These are phyloP conservation scores for Eimeria maxima DNA, from an alignment of 169 alveolate species.

Conservation along the genomic window DNA sequence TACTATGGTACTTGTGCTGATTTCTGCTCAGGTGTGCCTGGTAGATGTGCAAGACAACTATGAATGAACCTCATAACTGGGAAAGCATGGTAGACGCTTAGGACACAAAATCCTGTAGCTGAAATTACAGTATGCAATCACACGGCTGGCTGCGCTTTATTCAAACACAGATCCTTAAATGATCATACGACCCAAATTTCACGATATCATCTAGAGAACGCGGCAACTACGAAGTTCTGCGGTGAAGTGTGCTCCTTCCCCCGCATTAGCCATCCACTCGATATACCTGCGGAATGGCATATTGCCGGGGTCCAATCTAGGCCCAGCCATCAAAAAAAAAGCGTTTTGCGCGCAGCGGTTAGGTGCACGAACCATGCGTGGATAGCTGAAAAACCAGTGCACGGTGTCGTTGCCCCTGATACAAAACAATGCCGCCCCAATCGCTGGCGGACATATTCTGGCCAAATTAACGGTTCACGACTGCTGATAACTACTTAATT, in stretches of 20 bases:
- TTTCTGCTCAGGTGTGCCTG: not conserved
- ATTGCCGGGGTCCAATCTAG: not conserved
- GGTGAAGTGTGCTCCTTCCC: not conserved
- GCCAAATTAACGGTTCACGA: not conserved
- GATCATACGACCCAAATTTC: not conserved
- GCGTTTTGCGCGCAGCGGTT: not conserved
- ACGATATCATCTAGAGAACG: not conserved
- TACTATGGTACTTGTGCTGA: not conserved
- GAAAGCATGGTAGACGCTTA: not conserved
- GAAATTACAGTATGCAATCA: not conserved
- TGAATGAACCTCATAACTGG: not conserved
- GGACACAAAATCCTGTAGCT: no score
- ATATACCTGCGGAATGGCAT: not conserved
- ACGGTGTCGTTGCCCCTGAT: not conserved
- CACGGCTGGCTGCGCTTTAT: not conserved
- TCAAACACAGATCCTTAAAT: not conserved
- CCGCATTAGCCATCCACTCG: not conserved
- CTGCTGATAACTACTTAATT: constrained; percentile 54
- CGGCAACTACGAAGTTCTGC: not conserved
- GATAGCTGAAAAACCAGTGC: not conserved
- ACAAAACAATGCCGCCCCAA: not conserved
- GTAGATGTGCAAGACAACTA: not conserved
- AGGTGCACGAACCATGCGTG: constrained; percentile 9
- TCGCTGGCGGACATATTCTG: not conserved
- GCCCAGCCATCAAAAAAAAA: not conserved